Evolutionary conservation across 2,329 filamentous ascomycete species (phyloP), one percentile per base, ranked within the genome.

Genomic region (Lizonia empirigonia): DNA sequence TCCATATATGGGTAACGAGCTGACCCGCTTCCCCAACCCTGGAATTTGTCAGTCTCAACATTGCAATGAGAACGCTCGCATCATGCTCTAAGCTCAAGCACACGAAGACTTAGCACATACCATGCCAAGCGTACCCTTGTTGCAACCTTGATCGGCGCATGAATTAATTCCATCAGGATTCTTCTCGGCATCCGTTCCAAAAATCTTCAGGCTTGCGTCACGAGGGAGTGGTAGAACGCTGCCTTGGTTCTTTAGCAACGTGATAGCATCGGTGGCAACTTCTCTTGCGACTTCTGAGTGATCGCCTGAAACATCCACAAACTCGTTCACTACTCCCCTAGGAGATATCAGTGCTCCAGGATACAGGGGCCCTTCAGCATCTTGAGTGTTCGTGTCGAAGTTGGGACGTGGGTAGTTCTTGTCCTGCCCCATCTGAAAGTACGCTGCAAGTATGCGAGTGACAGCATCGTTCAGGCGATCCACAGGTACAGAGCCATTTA

Each of bases 381-480:
- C 53, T 27, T 65, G 64, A 2, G 70, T 70, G 47, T 73, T 71
- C 6, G 71, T 57, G 24, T 71, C 67, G 39, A 74, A 74, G 54
- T 74, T 74, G 1, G 69, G 70, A 64, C 13, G 85, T 79, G 24
- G 79, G 6, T 74, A 74, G 34, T 69, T 60, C 39, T 63, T 58
- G 34, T 74, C 70, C 40, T 74, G 72, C n/a, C 70, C 69, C 59
- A 73, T 60, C 45, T 74, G 87, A 68, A 94, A 96, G 88, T 91
- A 97, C 0, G 91, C 80, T 0, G 93, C 92, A 1, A 96, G 87
- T 54, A 96, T 85, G 6, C 92, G 85, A 1, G 90, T 89, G 0
- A 85, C 88, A 85, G 95, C 94, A 67, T 97, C 93, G 62, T 97
- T 90, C 32, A 97, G 74, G 12, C 93, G 83, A 12, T 89, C 85